These are phyloP conservation scores for Neonectria magnoliae DNA, from an alignment of 2,329 filamentous ascomycete species.

Conservation along the genomic window DNA sequence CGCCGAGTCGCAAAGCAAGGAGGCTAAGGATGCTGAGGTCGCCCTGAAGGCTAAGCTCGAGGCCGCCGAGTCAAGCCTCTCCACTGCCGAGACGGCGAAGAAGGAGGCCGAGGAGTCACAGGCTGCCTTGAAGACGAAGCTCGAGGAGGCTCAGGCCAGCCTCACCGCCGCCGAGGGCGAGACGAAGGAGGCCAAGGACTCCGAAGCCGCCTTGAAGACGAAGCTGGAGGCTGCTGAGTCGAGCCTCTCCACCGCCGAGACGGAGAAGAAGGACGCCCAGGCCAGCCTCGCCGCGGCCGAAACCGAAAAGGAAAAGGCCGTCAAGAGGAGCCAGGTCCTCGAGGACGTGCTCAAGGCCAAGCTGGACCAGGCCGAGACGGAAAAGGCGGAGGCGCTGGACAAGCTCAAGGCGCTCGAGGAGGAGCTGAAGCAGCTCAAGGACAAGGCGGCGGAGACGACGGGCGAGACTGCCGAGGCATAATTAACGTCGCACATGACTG, in stretches of 20 bases:
- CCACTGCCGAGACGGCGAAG: conserved; percentile 16
- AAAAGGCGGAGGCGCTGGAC: conserved; percentile 21
- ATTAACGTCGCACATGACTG: conserved; percentile 14
- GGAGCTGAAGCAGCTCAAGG: conserved; percentile 30
- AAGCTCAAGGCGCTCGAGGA: conserved; percentile 23
- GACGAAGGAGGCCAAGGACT: conserved; percentile 18
- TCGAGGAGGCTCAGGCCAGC: conserved; percentile 29
- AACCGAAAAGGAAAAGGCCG: conserved; percentile 25
- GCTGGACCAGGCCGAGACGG: conserved; percentile 21
- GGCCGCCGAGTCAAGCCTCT: conserved; percentile 24
- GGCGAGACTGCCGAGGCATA: conserved; percentile 21
- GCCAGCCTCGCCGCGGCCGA: conserved; percentile 20
- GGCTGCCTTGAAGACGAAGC: conserved; percentile 21
- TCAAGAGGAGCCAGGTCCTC: conserved; percentile 18
- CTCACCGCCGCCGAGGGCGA: conserved; percentile 30
- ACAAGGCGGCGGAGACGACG: conserved; percentile 10
- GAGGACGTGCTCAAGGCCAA: conserved; percentile 25
- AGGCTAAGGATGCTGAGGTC: conserved; percentile 26
- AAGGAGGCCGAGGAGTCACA: conserved; percentile 27
- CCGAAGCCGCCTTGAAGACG: conserved; percentile 8
- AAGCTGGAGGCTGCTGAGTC: conserved; percentile 13
- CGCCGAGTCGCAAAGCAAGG: conserved; percentile 29
- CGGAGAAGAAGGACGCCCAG: conserved; percentile 12
- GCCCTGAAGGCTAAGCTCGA: conserved; percentile 26
- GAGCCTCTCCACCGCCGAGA: conserved; percentile 17